Base-by-base conservation (phyloP, 441 rosid species). In the Erodium chrysanthum region DNA sequence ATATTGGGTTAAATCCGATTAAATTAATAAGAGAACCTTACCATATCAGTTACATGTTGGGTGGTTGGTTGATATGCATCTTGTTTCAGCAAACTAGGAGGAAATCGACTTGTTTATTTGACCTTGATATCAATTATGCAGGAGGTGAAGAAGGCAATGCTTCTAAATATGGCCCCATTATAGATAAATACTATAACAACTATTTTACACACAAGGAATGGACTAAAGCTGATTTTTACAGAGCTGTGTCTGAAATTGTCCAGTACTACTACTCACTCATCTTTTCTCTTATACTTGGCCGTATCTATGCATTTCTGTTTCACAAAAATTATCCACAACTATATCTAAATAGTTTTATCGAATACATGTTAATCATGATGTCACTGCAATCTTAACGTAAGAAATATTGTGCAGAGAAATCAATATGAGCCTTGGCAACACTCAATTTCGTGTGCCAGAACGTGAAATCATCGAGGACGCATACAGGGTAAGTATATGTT, bases 401-500 rank as follows among this genome's bases (percentile, higher is more conserved):
- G 48, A 17, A 0, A n/a, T 64, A 4, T 46, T 8, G 1, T 15
- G 5, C 76, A 91, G 97, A 66, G 83, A 86, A 70, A 82, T 91
- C 64, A 91, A 91, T 75, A 75, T 59, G 70, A 83, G 75, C 75
- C 80, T 89, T 27, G 84, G 85, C 37, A 86, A 86, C 75, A 81
- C 92, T 4, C 97, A 91, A 65, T 74, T 91, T 65, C 76, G 83
- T 56, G 78, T 86, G 33, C 97, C 97, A 9, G 64, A 75, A 60
- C 71, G 44, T 18, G 33, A 66, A 0, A 77, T 71, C 2, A 72
- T 91, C 31, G 3, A 52, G 8, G 8, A 48, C 35, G 94, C 87
- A 6, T 89, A 77, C 67, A 9, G 7, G 48, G 97, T 91, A 75
- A 66, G 70, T n/a, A 2, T 0, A 3, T 29, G 10, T 18, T 29